Base-by-base conservation (phyloP, 2,329 filamentous ascomycete genomes). In the Phialophora macrospora region DNA sequence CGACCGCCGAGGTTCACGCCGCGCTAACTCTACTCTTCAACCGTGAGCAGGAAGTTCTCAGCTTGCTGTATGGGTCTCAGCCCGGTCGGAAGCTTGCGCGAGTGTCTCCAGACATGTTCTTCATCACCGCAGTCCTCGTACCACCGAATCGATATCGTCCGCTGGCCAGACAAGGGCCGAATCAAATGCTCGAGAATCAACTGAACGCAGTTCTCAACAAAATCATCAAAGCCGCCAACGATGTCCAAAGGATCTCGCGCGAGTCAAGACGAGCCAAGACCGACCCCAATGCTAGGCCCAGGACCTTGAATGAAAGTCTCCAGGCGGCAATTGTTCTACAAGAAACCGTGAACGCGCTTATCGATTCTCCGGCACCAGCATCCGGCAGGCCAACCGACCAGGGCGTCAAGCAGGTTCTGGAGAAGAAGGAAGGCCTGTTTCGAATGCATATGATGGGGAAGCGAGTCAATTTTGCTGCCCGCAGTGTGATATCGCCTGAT, bases 381-480 rank as follows among this genome's bases (percentile, higher is more conserved):
- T 91, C 92, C 30, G 91, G 88, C 14, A 89, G 90, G 73, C 85
- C 88, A 63, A 90, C 92, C 60, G 91, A 96, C 68, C 93, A 97
- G 69, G 95, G 96, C 72, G 96, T 99, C 80, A 99, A 99, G 80
- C 95, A 99, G 76, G 90, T 93, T 75, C 84, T 99, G 30, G 95
- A 99, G 80, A 99, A 99, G 84, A 99, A 99, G 80, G 96, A 99
- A 75, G 95, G 95, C 70, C 84, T 99, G 32, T 99, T 99, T 83
- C 86, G 95, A 73, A 98, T 97, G 83, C 97, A 99, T 79, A 98
- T 99, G 95, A 99, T 99, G 95, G 95, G 95, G 67, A 99, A 99
- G 83, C 93, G 95, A 82, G 95, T 99, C 80, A 98, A 99, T 78
- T 98, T 95, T 77, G 95, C 95, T 57, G 95, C 95, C 44, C 90